Base-by-base conservation (phyloP, 2,329 filamentous ascomycete genomes). In the Falciphora oryzae region DNA sequence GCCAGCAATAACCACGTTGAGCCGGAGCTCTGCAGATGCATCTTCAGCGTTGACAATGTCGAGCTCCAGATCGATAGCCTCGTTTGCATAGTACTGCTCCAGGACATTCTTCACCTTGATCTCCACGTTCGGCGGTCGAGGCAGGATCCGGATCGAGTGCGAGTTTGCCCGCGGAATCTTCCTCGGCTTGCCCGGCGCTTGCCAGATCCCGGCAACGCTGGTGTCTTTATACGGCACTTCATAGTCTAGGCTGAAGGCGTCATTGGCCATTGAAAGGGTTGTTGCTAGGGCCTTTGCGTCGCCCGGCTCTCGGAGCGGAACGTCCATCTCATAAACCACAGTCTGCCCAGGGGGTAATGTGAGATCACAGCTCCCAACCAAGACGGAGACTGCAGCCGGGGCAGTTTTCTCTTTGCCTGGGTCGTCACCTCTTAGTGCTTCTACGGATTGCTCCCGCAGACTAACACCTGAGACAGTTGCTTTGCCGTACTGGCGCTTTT, bases 41-140 rank as follows among this genome's bases (percentile, higher is more conserved):
- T 92, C 91, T 78, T 99, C 95, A 61, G 88, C 88, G 69, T 99
- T 99, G 65, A 87, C 72, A 3, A 97, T 78, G 58, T 89, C 85
- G 56, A 98, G 80, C 0, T 83, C 78, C 28, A 98, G 75, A 8
- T 79, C 79, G 32, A 97, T 85, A 0, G 79, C 75, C 77, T 99
- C 95, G 70, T 96, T 90, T 1, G 90, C 91, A 73, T 97, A 98
- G 74, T 94, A 96, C 64, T 93, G 88, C 16, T 86, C 82, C 65
- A 83, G 80, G 10, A 89, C 76, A 57, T 86, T 83, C 2, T 85
- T 79, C 13, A 92, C 78, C 31, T 79, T 83, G 59, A 99, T 85
- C 69, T 92, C 88, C 79, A 99, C 87, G 76, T 97, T 98, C 0
- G 95, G 95, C 32, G 94, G 95, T 68, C 96, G 91, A 1, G 95